phyloP scores from a whole-genome alignment of 2,329 filamentous ascomycete species.

The Mycosphaerelloides madeirae region DNA sequence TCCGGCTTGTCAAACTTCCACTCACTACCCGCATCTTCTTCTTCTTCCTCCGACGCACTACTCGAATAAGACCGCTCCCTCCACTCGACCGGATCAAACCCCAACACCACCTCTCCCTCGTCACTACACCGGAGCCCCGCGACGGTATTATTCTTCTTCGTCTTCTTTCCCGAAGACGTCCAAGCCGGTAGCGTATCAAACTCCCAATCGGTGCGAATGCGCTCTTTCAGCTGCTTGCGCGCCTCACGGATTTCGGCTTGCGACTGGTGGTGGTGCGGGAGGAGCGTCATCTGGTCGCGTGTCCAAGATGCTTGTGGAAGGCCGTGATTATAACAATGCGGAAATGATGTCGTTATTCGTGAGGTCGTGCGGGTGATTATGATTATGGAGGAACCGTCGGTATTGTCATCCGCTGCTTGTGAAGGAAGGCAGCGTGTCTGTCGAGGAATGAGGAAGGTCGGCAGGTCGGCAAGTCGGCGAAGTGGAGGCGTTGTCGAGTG shows the following conservation, averaged over 20 bases:
- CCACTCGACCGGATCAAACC: constrained; percentile 37
- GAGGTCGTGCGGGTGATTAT: too few species aligned
- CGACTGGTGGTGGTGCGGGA: constrained; percentile 23
- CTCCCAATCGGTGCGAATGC: constrained; percentile 43
- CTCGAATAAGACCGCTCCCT: constrained; percentile 42
- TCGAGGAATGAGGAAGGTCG: neutral
- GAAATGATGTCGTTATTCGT: neutral
- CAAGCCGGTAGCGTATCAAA: constrained; percentile 35
- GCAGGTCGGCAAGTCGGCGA: neutral
- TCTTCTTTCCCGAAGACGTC: constrained; percentile 13
- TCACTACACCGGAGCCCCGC: constrained; percentile 29
- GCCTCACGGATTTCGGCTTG: constrained; percentile 37
- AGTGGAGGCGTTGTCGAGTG: neutral
- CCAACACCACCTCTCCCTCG: constrained; percentile 17
- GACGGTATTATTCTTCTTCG: constrained; percentile 18
- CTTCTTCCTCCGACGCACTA: constrained; percentile 25
- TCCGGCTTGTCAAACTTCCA: constrained; percentile 46
- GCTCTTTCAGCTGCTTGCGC: constrained; percentile 38
- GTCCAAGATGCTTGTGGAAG: neutral
- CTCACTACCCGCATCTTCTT: constrained; percentile 18
- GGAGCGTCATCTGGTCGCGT: constrained; percentile 26
- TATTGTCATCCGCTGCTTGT: neutral
- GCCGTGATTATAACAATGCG: too few species aligned
- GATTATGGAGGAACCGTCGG: too few species aligned
- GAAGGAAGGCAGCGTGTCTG: neutral